phyloP scores from a whole-genome alignment of 345 rosid species.

The Melaleuca quinquenervia region DNA sequence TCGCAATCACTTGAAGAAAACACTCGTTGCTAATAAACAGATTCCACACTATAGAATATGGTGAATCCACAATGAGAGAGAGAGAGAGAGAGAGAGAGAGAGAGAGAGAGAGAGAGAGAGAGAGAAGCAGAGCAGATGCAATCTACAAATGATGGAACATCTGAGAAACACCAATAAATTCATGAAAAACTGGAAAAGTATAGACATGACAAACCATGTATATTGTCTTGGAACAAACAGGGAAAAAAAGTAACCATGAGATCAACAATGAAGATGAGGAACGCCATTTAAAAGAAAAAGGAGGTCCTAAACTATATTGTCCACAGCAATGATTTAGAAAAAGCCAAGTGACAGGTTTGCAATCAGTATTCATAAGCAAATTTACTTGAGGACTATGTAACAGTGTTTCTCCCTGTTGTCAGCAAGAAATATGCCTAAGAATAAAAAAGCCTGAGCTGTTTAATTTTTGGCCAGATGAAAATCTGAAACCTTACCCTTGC shows the following conservation, averaged over 20 bases:
- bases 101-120: neutral
- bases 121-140: neutral
- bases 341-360: neutral
- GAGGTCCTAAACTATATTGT: neutral
- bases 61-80: neutral
- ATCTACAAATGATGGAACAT: neutral
- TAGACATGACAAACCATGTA: neutral
- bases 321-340: neutral
- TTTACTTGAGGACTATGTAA: neutral
- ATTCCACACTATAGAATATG: neutral
- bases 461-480: neutral
- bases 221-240: neutral
- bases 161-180: neutral
- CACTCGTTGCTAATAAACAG: neutral
- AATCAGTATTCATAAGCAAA: neutral
- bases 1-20: neutral
- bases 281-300: neutral
- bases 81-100: neutral
- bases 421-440: neutral
- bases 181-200: neutral
- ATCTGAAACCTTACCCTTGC: constrained; percentile 51
- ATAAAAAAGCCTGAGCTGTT: neutral
- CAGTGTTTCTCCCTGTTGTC: neutral
- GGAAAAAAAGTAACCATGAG: neutral
- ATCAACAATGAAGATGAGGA: neutral